Base-by-base conservation (phyloP, 2,329 filamentous ascomycete species). In the Curvularia lunata region DNA sequence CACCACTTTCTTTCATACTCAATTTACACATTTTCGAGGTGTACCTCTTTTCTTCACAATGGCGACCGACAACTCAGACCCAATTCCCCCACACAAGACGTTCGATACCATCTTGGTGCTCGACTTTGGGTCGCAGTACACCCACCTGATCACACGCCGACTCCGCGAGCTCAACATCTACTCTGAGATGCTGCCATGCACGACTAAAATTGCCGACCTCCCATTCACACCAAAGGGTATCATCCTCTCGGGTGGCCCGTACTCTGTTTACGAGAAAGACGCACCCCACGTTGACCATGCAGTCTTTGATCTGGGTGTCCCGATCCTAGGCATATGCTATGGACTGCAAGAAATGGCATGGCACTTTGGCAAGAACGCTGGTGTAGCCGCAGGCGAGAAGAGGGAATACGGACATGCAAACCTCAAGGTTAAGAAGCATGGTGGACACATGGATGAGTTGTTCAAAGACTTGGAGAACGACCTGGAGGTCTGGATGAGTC, bases 111-210 rank as follows among this genome's bases (percentile, higher is more conserved):
- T 91, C 68, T 80, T 91, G 64, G 86, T 88, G 63, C 80, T 91
- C 68, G 88, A 91, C 77, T 91, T 91, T 74, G 88, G 85, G 64
- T 88, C 85, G 23, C 88, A 91, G 78, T 89, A 88, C 71, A 88
- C 86, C 40, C 89, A 92, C 76, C 81, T 93, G 38, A 92, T 93
- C 71, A 87, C 87, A 9, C 84, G 91, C 53, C 86, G 91, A 32
- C 84, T 96, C 27, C 85, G 92, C 67, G 86, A 90, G 68, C 84
- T 96, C 78, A 89, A 89, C 80, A 85, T 96, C 75, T 97, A 91
- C 82, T 87, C 87, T 61, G 92, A 97, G 81, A 90, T 96, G 88
- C 86, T 96, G 42, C 91, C 91, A 21, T 96, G 92, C 79, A 96
- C 89, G 45, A 88, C 90, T 70, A 94, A 94, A 81, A 78, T 96